Evolutionary conservation across 805 yeast species (phyloP).

Genomic region (Dipodascopsis uninucleata): DNA sequence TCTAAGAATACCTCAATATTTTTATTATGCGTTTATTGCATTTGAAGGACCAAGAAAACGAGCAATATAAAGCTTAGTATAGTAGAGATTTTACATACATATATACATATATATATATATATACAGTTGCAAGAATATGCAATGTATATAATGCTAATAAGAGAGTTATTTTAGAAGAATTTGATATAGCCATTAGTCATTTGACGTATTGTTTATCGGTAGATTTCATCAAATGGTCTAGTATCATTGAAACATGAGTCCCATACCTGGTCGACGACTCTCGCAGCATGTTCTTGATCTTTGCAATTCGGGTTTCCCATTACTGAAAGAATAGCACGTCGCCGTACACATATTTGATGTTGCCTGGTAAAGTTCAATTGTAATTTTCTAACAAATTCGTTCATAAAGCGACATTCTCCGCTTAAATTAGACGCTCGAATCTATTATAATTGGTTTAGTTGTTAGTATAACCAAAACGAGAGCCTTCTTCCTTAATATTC

Average conservation of each 20-base stretch:
- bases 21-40: no score
- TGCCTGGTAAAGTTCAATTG: slow-evolving; percentile 61
- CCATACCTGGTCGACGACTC: slow-evolving; percentile 83
- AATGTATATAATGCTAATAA: no score
- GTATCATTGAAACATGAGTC: slow-evolving; percentile 91
- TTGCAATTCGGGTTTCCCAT: slow-evolving; percentile 81
- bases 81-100: neutral
- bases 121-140: no score
- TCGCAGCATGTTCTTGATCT: slow-evolving; percentile 66
- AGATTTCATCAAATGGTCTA: slow-evolving; percentile 91
- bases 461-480: neutral
- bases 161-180: no score
- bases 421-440: slow-evolving; percentile 87
- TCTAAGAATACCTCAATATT: no score
- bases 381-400: slow-evolving; percentile 64
- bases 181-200: no score
- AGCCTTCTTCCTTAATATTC: no score
- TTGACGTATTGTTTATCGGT: slow-evolving; percentile 42
- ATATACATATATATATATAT: neutral
- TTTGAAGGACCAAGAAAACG: no score
- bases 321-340: slow-evolving; percentile 85
- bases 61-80: neutral
- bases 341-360: slow-evolving; percentile 83
- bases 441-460: neutral
- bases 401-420: slow-evolving; percentile 91